Evolutionary conservation across 1,284 basidiomycete genomes (phyloP).

Genomic region (Pseudozyma sp.): DNA sequence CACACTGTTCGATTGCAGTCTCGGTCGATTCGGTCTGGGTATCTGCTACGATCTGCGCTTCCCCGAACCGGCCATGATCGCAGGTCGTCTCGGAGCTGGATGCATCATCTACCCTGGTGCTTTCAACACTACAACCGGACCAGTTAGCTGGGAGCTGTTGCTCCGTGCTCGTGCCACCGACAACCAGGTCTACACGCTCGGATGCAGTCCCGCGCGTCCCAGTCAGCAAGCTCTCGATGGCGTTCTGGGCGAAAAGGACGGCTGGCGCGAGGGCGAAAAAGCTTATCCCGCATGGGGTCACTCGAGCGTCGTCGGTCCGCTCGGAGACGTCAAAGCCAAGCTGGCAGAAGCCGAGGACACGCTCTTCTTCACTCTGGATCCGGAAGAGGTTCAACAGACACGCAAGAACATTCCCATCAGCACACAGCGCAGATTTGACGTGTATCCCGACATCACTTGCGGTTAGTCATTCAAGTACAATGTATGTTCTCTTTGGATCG

Average conservation of each 20-base stretch:
- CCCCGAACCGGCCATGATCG: slow-evolving; percentile 92
- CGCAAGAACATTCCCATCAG: slow-evolving; percentile 59
- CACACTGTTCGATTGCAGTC: slow-evolving; percentile 92
- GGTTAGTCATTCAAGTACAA: slow-evolving; percentile 9
- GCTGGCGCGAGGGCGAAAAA: slow-evolving; percentile 48
- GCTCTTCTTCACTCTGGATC: slow-evolving; percentile 69
- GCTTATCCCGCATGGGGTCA: slow-evolving; percentile 68
- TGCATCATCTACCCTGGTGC: slow-evolving; percentile 80
- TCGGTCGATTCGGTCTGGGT: slow-evolving; percentile 88
- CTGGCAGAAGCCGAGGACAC: slow-evolving; percentile 85
- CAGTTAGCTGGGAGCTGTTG: slow-evolving; percentile 94
- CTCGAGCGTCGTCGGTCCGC: slow-evolving; percentile 61
- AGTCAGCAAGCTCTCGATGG: slow-evolving; percentile 71
- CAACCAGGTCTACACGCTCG: slow-evolving; percentile 93
- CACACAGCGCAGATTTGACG: slow-evolving; percentile 61
- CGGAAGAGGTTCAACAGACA: slow-evolving; percentile 52
- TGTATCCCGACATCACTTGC: slow-evolving; percentile 57
- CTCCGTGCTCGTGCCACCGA: slow-evolving; percentile 89
- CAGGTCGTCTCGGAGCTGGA: slow-evolving; percentile 86
- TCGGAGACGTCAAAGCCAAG: slow-evolving; percentile 83
- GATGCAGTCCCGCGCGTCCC: slow-evolving; percentile 95
- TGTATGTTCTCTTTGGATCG: too few species aligned
- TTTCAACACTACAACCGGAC: slow-evolving; percentile 82
- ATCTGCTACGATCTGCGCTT: slow-evolving; percentile 86
- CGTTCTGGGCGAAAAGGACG: slow-evolving; percentile 18